Evolutionary conservation across 169 alveolate genomes (phyloP), one percentile per base, ranked within the genome.

Genomic region (Plasmodium inui): DNA sequence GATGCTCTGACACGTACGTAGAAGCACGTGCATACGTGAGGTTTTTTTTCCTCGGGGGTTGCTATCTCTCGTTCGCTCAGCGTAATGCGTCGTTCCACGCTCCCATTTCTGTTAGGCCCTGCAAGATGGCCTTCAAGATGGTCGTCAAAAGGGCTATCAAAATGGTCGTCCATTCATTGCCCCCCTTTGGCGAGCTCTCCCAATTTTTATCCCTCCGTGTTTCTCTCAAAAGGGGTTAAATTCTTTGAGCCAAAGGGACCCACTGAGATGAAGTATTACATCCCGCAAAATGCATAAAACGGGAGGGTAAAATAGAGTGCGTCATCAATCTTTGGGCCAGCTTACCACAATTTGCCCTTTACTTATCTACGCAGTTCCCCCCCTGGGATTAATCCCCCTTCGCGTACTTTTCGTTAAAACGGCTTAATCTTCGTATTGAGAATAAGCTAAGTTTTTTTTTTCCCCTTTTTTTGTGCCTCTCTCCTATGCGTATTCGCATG

Each of bases 361-460:
- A 50, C 6, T 50, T 26, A 19, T 67, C 30, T 67, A 67, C 37
- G 37, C 37, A 67, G 41, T 67, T 67, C 76, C 7, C 37, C 37
- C 76, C 37, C 37, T 67, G 12, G 30, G 10, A 12, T 67, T 67
- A 22, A 67, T 67, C 76, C 76, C 6, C 17, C 37, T 67, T 28
- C 9, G 30, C 37, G 37, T 67, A 67, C 22, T 67, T 67, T 67
- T 67, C 76, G 10, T 67, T 67, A 67, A 67, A 67, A 67, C 37
- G 37, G 39, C 37, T 67, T 67, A 67, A 67, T 2, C 8, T 67
- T 67, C 19, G 76, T 5, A 28, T 67, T 67, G 39, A 67, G 37
- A 67, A 67, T 67, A 39, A 26, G 76, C 34, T 22, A 26, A 22
- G 37, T 80, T 80, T 80, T 80, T 80, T 44, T 80, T 80, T 41